Evolutionary conservation across 2,329 filamentous ascomycete genomes (phyloP), one percentile per base, ranked within the genome.

Genomic region (Alternaria postmessia): DNA sequence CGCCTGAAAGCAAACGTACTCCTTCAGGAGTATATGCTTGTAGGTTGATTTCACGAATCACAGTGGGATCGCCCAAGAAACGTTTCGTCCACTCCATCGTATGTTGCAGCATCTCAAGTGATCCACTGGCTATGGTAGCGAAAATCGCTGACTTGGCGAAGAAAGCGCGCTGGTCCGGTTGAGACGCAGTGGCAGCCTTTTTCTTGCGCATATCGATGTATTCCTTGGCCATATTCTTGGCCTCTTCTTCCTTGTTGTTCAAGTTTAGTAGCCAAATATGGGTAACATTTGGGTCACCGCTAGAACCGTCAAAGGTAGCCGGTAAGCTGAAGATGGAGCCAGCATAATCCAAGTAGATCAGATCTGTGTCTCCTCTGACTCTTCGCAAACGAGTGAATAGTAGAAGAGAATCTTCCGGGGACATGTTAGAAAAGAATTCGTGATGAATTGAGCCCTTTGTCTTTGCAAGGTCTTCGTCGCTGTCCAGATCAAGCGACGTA

Each of bases 61-160:
- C 57, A 18, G 56, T 28, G 9, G 75, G 71, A 66, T 81, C 80
- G 24, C 74, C 74, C n/a, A 77, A 66, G 56, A 74, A 81, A 2
- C 76, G 70, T 7, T 70, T 75, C 1, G 73, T 64, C 80, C 79
- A 81, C 2, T 70, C 34, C 2, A 80, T 36, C 1, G 72, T 70
- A 6, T 78, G 69, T 20, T 63, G 65, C 20, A 73, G 72, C 2
- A 79, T 16, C 1, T 70, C 59, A 1, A 78, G 54, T 9, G 71
- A 78, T 2, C 74, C 73, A 47, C 74, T 79, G 16, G 75, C 75
- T 3, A 74, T 68, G 12, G 77, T 71, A 58, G 65, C 77, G 30
- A 62, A 57, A 14, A 77, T 24, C 2, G 72, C 72, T 14, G 71
- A 68, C 9, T 69, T 62, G 2, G 73, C 75, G 61, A 71, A 70